Evolutionary conservation across 192 early-diverging fungal genomes (phyloP), one percentile per base, ranked within the genome.

Genomic region (Allomyces javanicus): DNA sequence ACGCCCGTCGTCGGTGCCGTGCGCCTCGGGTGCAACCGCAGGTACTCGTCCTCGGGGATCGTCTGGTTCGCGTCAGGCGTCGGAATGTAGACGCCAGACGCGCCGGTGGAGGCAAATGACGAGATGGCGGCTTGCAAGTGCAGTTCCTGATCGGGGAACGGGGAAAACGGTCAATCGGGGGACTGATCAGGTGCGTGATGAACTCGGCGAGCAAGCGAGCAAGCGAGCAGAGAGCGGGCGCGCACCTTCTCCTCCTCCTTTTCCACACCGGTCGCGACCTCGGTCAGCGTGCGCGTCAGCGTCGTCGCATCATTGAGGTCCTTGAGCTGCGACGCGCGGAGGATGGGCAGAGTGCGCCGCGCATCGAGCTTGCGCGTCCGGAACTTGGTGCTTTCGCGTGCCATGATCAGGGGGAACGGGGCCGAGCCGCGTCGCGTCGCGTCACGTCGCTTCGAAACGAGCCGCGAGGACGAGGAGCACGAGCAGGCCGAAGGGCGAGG

Each of bases 191-290:
- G 64, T 44, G 73, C 43, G 26, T 10, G 63, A 64, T 24, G 21
- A 55, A 27, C n/a, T 22, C 50, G 64, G 7, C 33, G 0, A 40
- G 33, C 5, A 9, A 7, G 7, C 7, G 26, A 62, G 7, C 33
- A 3, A 40, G 33, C 5, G 7, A 7, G 7, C 7, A 4, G 26
- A 3, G 26, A 4, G 2, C 33, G 33, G 3, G 33, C 33, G 33
- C 83, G 65, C 67, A 88, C 89, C 77, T 89, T 86, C 72, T 98
- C 94, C 76, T 97, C 95, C 69, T 94, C 95, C 73, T 98, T 96
- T 70, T 96, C 93, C 7, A 98, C 95, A 68, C 95, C 95, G 12
- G 93, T 99, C 64, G 89, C 89, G 61, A 90, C 83, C 67, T 81
- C 74, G 25, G 84, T 77, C 12, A 85, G 77, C 27, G 81, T 72